Base-by-base conservation (phyloP, 306 rosid genomes). In the Lathyrus tuberosus region DNA sequence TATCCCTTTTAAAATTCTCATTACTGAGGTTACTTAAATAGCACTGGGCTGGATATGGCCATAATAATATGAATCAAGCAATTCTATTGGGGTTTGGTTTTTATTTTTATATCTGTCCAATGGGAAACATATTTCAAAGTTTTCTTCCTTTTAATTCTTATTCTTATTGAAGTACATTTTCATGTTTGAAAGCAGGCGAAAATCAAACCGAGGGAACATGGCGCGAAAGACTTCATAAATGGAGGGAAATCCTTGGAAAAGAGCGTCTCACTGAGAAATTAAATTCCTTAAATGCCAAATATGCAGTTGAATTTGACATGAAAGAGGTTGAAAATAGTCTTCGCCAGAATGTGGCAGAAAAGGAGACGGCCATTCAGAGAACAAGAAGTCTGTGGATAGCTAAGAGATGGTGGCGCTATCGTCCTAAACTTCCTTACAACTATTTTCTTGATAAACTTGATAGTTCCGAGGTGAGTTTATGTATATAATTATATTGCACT, bases 381-480 rank as follows among this genome's bases (percentile, higher is more conserved):
- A 79, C 87, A 65, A 88, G 96, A 81, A 92, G 82, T 6, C 69
- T 88, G 20, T 94, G 98, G 98, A 88, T 90, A 74, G 79, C 96
- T 48, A 91, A 94, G 88, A 85, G 98, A 87, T 94, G 98, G 98
- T 94, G 97, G 98, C 78, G 69, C 18, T 91, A 91, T 87, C 96
- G 98, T 68, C 98, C 97, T 48, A 86, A 79, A 84, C 95, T 88
- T 83, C 96, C 96, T 40, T 94, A 94, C 75, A 85, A 87, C 42
- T 90, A 90, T 79, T 88, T 94, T 82, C 92, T 94, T 63, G 80
- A 87, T 69, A 94, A 94, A 81, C 92, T 94, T 43, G 96, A 91
- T 79, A 76, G 84, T 85, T 88, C 96, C n/a, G 97, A 90, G 96
- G 98, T 88, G 76, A 70, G 49, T 59, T 43, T 43, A 28, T 61